Percentiles rank a stretch among this genome's conserved stretches.
These are phyloP conservation scores for Sicyos baderoa DNA, from an alignment of 306 rosid species.

Conservation along the genomic window DNA sequence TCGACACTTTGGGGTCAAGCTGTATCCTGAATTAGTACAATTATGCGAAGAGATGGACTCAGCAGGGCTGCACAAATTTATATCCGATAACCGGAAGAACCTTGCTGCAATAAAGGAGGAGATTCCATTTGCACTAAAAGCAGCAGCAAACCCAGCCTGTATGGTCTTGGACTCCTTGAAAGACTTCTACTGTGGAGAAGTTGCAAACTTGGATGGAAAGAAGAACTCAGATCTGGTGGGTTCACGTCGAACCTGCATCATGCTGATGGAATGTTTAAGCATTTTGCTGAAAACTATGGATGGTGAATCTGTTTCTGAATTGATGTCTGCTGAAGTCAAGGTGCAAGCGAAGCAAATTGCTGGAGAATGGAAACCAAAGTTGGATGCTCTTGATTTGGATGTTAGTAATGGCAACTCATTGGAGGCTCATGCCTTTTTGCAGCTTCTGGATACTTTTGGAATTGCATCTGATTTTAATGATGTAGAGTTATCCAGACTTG, in stretches of 20 bases:
- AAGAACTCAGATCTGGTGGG: conserved; percentile 88
- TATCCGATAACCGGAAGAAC: conserved; percentile 89
- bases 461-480: conserved; percentile 79
- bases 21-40: conserved; percentile 64
- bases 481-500: conserved; percentile 63
- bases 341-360: conserved; percentile 64
- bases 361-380: conserved; percentile 88
- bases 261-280: conserved; percentile 97
- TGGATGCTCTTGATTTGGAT: conserved; percentile 86
- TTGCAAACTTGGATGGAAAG: conserved; percentile 62
- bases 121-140: conserved; percentile 72
- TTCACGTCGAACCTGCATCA: conserved; percentile 87
- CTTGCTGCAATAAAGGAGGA: conserved; percentile 89
- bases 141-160: conserved; percentile 71
- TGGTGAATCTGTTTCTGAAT: conserved; percentile 33
- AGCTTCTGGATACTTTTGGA: conserved; percentile 74
- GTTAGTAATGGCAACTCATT: conserved; percentile 90
- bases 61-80: conserved; percentile 80
- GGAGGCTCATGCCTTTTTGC: conserved; percentile 99
- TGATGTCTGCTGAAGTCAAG: conserved; percentile 61
- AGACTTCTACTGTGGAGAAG: conserved; percentile 65
- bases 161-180: conserved; percentile 77
- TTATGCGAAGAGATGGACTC: conserved; percentile 83
- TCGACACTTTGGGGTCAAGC: conserved; percentile 38
- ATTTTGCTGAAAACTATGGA: conserved; percentile 44